Conservation (phyloP, 345 rosid genomes). For the Clausena lansium region DNA sequence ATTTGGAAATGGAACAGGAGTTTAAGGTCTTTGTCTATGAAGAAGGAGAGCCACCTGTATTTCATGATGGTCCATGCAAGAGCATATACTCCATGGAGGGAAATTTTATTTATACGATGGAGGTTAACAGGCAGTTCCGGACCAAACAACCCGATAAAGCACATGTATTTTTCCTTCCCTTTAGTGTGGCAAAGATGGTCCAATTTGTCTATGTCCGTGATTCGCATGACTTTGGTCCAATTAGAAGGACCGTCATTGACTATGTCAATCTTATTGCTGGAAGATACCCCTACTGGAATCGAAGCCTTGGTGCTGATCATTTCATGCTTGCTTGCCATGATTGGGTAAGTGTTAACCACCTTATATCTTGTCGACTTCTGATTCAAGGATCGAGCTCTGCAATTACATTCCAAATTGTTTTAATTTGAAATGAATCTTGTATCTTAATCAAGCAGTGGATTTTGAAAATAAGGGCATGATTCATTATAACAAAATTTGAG, state of each 20-base stretch:
- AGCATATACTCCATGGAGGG: constrained; percentile 94
- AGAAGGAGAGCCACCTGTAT: constrained; percentile 87
- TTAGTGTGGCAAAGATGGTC: constrained; percentile 81
- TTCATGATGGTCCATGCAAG: constrained; percentile 90
- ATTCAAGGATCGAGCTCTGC: background rate
- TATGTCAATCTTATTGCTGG: constrained; percentile 54
- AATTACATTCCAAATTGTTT: background rate
- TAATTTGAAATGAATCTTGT: background rate
- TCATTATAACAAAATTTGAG: background rate
- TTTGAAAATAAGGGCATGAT: background rate
- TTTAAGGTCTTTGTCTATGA: constrained; percentile 73
- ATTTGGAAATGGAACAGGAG: constrained; percentile 81
- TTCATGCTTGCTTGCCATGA: constrained; percentile 92
- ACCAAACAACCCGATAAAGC: constrained; percentile 70
- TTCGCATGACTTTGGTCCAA: constrained; percentile 64
- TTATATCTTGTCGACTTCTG: background rate
- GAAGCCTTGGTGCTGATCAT: constrained; percentile 83
- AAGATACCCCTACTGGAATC: constrained; percentile 74
- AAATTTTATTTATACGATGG: constrained; percentile 59
- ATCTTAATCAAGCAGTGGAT: background rate
- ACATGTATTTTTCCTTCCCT: constrained; percentile 70
- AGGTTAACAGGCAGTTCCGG: constrained; percentile 39
- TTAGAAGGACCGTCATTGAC: constrained; percentile 61
- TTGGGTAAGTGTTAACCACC: constrained; percentile 47
- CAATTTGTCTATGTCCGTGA: constrained; percentile 60